Evolutionary conservation across 2,329 filamentous ascomycete species (phyloP).

Genomic region (Diaporthe helianthi): DNA sequence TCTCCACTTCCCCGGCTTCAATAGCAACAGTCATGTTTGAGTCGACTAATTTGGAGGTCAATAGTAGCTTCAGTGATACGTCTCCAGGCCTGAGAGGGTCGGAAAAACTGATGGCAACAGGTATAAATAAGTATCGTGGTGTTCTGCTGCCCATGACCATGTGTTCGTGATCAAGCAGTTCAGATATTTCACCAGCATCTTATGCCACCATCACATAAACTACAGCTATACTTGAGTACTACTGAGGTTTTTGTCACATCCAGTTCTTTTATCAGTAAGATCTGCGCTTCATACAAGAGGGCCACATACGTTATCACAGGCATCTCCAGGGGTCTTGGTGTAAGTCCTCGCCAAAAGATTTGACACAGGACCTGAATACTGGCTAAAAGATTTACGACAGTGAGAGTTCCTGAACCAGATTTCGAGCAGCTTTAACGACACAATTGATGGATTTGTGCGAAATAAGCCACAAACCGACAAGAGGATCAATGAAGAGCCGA

Average conservation of each 20-base stretch:
- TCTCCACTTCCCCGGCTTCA: background rate
- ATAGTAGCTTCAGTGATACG: background rate
- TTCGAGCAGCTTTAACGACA: slow-evolving; percentile 51
- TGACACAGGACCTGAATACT: background rate
- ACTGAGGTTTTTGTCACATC: background rate
- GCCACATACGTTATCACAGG: slow-evolving; percentile 39
- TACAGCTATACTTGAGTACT: no score
- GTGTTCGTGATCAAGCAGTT: background rate
- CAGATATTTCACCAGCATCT: background rate
- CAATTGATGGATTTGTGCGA: slow-evolving; percentile 56
- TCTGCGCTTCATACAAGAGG: slow-evolving; percentile 31
- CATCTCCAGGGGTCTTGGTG: slow-evolving; percentile 38
- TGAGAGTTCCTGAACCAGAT: slow-evolving; percentile 57
- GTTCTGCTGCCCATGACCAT: background rate
- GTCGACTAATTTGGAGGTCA: background rate
- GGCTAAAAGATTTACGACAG: slow-evolving; percentile 41
- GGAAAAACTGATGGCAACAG: background rate
- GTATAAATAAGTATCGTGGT: background rate
- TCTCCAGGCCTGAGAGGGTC: no score
- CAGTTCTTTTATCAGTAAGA: no score
- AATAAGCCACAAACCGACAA: slow-evolving; percentile 53
- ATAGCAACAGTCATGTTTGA: no score
- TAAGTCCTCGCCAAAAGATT: slow-evolving; percentile 30
- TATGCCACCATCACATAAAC: background rate
- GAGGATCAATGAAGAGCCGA: slow-evolving; percentile 50